phyloP scores from a whole-genome alignment of 2,329 filamentous ascomycete genomes.

The Pestalotiopsis sp. region DNA sequence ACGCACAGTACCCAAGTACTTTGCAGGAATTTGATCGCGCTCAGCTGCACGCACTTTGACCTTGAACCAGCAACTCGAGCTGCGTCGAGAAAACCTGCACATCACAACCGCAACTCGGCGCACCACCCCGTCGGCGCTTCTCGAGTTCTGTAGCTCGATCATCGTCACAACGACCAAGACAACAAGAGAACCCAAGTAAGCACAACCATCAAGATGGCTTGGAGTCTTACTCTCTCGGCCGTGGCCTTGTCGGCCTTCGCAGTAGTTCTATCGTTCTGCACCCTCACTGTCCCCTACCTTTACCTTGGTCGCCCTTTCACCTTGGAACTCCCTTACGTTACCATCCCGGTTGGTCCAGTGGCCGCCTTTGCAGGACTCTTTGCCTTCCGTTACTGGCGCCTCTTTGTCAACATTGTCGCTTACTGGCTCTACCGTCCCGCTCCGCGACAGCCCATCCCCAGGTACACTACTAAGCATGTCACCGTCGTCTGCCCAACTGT shows the following conservation, averaged over 20 bases:
- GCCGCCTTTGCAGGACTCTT: constrained; percentile 31
- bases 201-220: background rate
- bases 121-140: no score
- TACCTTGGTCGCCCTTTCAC: background rate
- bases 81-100: no score
- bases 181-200: background rate
- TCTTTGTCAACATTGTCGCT: constrained; percentile 43
- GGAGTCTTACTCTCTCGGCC: background rate
- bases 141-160: background rate
- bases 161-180: background rate
- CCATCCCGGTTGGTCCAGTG: background rate
- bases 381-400: constrained; percentile 47
- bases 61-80: no score
- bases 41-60: no score
- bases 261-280: background rate
- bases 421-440: constrained; percentile 43
- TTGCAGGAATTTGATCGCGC: no score
- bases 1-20: no score
- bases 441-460: constrained; percentile 26
- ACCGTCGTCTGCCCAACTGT: constrained; percentile 57
- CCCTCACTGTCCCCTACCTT: background rate
- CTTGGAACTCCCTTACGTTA: background rate
- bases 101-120: no score
- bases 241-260: background rate
- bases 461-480: constrained; percentile 39